Conservation (phyloP, 208 protist genomes). For the Borovskyia barvae region DNA sequence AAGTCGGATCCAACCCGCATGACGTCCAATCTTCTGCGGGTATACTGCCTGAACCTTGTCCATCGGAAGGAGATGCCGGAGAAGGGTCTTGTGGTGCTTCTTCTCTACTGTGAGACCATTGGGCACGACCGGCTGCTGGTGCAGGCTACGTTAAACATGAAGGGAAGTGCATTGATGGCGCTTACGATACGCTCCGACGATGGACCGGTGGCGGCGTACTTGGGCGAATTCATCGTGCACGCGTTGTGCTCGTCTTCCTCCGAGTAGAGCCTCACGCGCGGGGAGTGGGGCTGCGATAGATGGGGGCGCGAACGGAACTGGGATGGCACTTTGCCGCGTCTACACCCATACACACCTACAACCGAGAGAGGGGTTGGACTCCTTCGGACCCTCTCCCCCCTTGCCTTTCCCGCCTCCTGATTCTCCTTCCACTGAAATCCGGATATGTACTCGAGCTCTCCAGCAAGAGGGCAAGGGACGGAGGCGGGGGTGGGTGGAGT, state of each 20-base stretch:
- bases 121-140: conserved; percentile 30
- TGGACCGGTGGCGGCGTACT: conserved; percentile 31
- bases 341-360: too few relatives aligned
- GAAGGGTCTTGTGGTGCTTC: conserved; percentile 17
- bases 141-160: conserved; percentile 29
- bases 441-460: too few relatives aligned
- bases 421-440: not conserved
- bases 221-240: conserved; percentile 46
- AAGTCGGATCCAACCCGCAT: conserved; percentile 20
- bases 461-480: too few relatives aligned
- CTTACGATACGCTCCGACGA: conserved; percentile 42
- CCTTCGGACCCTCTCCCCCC: too few relatives aligned
- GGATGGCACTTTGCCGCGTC: too few relatives aligned
- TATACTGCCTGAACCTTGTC: conserved; percentile 56
- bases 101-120: conserved; percentile 58
- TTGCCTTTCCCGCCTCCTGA: conserved; percentile 1
- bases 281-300: too few relatives aligned
- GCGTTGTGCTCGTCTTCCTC: conserved; percentile 3
- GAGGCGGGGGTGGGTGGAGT: too few relatives aligned
- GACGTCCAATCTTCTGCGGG: conserved; percentile 44
- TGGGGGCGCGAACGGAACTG: too few relatives aligned
- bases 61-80: conserved; percentile 27
- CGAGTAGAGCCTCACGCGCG: too few relatives aligned
- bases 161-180: conserved; percentile 25
- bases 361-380: too few relatives aligned